phyloP scores from a whole-genome alignment of 257 asterid genomes.

The Jasminum sambac region DNA sequence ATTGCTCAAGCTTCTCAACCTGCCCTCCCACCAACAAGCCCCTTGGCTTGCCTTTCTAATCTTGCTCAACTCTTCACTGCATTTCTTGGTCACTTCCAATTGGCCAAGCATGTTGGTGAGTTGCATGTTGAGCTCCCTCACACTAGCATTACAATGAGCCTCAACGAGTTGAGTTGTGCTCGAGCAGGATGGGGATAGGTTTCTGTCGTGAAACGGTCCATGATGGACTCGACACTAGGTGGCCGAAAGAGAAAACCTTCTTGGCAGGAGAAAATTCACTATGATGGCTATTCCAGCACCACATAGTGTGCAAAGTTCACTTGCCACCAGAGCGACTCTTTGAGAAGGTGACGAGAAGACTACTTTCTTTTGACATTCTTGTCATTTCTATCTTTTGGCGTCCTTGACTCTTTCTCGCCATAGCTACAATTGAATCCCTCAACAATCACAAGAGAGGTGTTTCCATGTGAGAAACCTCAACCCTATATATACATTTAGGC shows the following conservation, averaged over 20 bases:
- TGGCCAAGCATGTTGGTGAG: constrained; percentile 30
- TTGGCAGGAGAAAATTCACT: no score
- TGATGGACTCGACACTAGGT: constrained; percentile 34
- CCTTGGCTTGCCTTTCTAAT: constrained; percentile 30
- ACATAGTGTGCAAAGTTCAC: constrained; percentile 39
- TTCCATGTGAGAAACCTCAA: background rate
- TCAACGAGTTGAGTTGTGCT: constrained; percentile 37
- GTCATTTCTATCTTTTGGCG: constrained; percentile 48
- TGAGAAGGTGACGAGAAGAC: constrained; percentile 48
- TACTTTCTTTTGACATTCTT: constrained; percentile 45
- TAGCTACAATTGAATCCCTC: background rate
- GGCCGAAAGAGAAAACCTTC: constrained; percentile 51
- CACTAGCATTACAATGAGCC: constrained; percentile 44
- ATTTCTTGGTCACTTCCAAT: constrained; percentile 34
- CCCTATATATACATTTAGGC: background rate
- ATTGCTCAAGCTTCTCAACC: constrained; percentile 35
- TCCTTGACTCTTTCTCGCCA: constrained; percentile 42
- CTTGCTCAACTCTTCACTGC: constrained; percentile 27
- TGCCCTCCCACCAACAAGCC: constrained; percentile 47
- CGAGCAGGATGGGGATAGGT: constrained; percentile 4
- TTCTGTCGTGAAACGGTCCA: constrained; percentile 35
- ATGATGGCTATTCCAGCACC: constrained; percentile 41
- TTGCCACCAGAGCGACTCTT: constrained; percentile 47
- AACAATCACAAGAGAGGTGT: background rate
- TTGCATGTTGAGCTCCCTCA: constrained; percentile 40